Percentiles rank a stretch among this genome's conserved stretches.
Conservation (phyloP, 169 alveolate species). For the Cystoisospora suis region DNA sequence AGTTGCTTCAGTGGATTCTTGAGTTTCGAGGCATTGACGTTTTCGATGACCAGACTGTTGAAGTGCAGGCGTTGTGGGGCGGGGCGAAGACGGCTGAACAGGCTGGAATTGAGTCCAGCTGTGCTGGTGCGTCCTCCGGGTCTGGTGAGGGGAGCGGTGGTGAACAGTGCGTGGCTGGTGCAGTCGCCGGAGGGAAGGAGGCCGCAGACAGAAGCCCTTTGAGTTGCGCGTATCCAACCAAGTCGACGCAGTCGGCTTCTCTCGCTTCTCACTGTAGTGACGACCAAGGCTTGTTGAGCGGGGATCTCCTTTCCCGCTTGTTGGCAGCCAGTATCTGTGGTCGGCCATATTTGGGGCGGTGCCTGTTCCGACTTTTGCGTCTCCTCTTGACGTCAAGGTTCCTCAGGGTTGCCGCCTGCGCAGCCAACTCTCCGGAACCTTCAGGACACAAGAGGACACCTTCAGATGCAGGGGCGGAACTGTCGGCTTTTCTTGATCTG, state of each 20-base stretch:
- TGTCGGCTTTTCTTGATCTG: too few relatives aligned
- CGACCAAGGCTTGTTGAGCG: neutral
- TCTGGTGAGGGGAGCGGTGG: neutral
- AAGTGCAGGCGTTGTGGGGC: neutral
- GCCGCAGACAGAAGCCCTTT: neutral
- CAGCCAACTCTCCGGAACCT: neutral
- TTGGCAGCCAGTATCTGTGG: slow-evolving; percentile 24
- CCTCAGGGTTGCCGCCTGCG: neutral
- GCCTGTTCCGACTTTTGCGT: neutral
- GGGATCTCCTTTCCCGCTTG: neutral
- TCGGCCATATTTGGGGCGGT: neutral
- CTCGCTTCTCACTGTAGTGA: too few relatives aligned
- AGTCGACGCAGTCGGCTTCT: too few relatives aligned
- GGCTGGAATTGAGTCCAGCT: neutral
- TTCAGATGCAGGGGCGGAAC: neutral
- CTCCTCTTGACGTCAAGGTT: neutral
- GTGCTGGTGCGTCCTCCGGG: neutral
- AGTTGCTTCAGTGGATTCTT: slow-evolving; percentile 11
- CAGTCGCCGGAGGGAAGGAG: neutral
- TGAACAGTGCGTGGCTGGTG: neutral
- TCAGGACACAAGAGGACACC: neutral
- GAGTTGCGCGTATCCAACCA: too few relatives aligned
- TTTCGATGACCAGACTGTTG: neutral
- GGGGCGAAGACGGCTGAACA: neutral
- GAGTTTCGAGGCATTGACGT: slow-evolving; percentile 1